phyloP scores from a whole-genome alignment of 768 basidiomycete genomes.

The Mycena rebaudengoi region DNA sequence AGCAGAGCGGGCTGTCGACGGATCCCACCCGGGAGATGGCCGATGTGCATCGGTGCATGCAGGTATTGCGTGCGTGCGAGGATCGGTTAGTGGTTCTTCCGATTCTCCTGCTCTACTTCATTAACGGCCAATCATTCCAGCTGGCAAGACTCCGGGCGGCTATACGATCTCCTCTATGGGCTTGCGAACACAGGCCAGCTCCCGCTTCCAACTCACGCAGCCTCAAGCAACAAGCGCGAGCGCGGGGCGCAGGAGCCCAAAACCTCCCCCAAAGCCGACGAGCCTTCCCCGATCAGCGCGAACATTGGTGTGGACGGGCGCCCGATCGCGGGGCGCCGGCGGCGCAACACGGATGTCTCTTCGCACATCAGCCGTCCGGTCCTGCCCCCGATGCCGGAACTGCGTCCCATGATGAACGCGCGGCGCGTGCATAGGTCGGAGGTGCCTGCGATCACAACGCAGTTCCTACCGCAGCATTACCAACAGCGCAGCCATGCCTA shows the following conservation, averaged over 20 bases:
- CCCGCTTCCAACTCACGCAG: constrained; percentile 21
- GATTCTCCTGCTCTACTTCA: neutral
- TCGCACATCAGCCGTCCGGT: neutral
- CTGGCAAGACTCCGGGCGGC: constrained; percentile 52
- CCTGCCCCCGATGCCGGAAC: neutral
- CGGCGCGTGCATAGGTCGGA: constrained; percentile 16
- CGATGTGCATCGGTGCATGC: constrained; percentile 68
- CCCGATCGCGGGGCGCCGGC: neutral
- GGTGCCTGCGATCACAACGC: constrained; percentile 23
- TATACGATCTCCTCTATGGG: constrained; percentile 39
- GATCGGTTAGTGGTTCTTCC: constrained; percentile 37
- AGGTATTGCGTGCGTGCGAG: constrained; percentile 55
- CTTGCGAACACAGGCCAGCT: constrained; percentile 32
- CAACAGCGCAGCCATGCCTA: constrained; percentile 8
- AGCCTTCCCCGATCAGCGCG: neutral
- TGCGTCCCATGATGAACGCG: neutral
- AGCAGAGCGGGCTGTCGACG: constrained; percentile 49
- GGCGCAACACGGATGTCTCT: neutral
- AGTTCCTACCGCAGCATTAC: constrained; percentile 15
- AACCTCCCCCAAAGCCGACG: constrained; percentile 26
- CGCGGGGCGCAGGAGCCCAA: constrained; percentile 55
- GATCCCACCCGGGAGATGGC: constrained; percentile 62
- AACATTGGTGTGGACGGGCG: neutral
- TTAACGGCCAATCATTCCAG: constrained; percentile 29
- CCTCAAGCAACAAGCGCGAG: constrained; percentile 55